Percentiles rank a stretch among this genome's conserved stretches.
Conservation (phyloP, 176 grass and related monocot genomes). For the Pharus latifolius region DNA sequence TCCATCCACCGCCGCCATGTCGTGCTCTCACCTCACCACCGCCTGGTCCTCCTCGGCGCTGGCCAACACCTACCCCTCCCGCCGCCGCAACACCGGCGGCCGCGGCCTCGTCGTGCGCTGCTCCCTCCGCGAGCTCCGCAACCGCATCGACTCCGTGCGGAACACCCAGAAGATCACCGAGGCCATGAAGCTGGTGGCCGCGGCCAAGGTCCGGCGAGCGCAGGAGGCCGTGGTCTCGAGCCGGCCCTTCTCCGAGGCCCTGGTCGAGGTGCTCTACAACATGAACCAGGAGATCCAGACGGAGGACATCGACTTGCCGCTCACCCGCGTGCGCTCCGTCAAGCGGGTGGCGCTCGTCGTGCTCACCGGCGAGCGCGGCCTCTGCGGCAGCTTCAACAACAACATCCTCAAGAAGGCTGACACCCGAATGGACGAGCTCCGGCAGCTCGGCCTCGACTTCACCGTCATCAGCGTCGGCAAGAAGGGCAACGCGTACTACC, state of each 20-base stretch:
- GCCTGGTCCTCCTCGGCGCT: slow-evolving; percentile 51
- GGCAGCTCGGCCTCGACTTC: slow-evolving; percentile 51
- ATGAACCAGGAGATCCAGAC: slow-evolving; percentile 91
- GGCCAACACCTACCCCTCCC: slow-evolving; percentile 30
- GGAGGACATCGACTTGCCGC: slow-evolving; percentile 70
- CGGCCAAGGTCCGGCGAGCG: slow-evolving; percentile 79
- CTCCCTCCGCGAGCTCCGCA: slow-evolving; percentile 52
- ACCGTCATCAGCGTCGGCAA: slow-evolving; percentile 76
- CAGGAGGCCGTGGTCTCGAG: slow-evolving; percentile 77
- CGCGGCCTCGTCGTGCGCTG: slow-evolving; percentile 40
- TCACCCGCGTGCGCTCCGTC: slow-evolving; percentile 48
- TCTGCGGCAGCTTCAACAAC: slow-evolving; percentile 89
- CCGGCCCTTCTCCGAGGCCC: slow-evolving; percentile 79
- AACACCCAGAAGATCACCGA: slow-evolving; percentile 97
- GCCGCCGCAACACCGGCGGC: not conserved
- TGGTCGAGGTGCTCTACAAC: slow-evolving; percentile 81
- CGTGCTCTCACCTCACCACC: slow-evolving; percentile 33
- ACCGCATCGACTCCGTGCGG: slow-evolving; percentile 62
- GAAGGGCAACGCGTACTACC: slow-evolving; percentile 70
- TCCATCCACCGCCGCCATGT: slow-evolving; percentile 31
- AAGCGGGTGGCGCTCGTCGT: slow-evolving; percentile 74
- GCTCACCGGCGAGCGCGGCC: slow-evolving; percentile 75
- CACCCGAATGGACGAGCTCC: slow-evolving; percentile 43
- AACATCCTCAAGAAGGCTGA: slow-evolving; percentile 83
- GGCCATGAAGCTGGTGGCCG: slow-evolving; percentile 90